Evolutionary conservation across 2,329 filamentous ascomycete genomes (phyloP).

Genomic region (Triangularia setosa): DNA sequence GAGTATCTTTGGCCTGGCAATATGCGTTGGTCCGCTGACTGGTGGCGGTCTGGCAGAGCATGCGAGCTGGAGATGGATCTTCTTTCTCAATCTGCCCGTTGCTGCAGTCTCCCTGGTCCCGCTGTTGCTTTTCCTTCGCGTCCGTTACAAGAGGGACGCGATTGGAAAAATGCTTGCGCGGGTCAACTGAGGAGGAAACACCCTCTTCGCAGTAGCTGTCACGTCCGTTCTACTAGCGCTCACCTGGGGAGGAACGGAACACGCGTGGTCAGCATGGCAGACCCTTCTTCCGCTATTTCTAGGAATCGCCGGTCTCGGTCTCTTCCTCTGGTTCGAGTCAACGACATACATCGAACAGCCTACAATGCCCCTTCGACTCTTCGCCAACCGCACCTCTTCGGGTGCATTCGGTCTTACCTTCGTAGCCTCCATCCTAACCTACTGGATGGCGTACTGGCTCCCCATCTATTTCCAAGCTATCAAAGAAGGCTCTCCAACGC

Average conservation of each 20-base stretch:
- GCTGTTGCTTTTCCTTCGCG: constrained; percentile 25
- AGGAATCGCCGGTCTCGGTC: constrained; percentile 33
- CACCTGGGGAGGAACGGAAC: constrained; percentile 12
- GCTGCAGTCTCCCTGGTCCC: constrained; percentile 23
- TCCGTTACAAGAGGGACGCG: constrained; percentile 20
- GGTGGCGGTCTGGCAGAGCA: neutral
- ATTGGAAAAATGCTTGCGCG: constrained; percentile 18
- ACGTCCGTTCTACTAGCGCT: constrained; percentile 34
- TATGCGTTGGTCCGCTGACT: neutral
- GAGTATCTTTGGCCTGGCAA: neutral
- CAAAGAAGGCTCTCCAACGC: constrained; percentile 23
- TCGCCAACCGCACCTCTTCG: constrained; percentile 37
- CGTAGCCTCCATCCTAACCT: constrained; percentile 33
- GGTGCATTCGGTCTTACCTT: constrained; percentile 34
- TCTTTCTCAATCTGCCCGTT: constrained; percentile 35
- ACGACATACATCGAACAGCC: constrained; percentile 22
- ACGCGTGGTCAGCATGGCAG: constrained; percentile 15
- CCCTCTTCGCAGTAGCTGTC: constrained; percentile 35
- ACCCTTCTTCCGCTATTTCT: constrained; percentile 36
- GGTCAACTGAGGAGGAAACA: constrained; percentile 41
- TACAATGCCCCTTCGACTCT: constrained; percentile 42
- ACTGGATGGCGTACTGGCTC: constrained; percentile 36
- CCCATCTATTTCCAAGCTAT: constrained; percentile 45
- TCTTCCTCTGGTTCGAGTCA: constrained; percentile 12
- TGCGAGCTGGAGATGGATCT: constrained; percentile 1